Base-by-base conservation (phyloP, 768 basidiomycete genomes). In the Pisolithus microcarpus region DNA sequence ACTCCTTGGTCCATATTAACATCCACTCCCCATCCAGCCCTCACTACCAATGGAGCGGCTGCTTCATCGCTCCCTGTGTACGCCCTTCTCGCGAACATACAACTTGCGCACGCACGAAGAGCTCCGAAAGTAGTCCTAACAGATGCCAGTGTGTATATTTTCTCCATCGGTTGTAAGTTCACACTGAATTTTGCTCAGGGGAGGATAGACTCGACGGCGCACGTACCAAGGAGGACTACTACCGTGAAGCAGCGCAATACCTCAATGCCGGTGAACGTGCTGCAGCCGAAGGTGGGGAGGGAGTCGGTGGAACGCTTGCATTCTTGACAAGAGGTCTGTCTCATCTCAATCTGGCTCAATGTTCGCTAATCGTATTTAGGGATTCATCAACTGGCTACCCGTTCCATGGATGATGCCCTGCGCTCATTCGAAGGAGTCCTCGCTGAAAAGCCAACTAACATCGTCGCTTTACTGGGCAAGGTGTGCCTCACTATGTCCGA, bases 391-490 rank as follows among this genome's bases (percentile, higher is more conserved):
- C 72, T 97, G 18, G 85, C 90, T 1, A 83, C 80, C 4, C 80
- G 88, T 19, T 78, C 83, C 15, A 80, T 91, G 74, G 85, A 93
- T 36, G 84, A 90, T 52, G 93, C 94, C 0, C 69, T 85, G 57
- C 78, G 82, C 18, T 80, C 85, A 1, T 94, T 96, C 58, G 89
- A 95, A 13, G 78, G 77, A 23, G 84, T 95, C 9, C 74, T 97
- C 8, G 72, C 72, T 2, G 75, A 81, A 55, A 87, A 87, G 60
- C 88, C 93, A 0, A 89, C 84, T 16, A 95, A 98, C 62, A 63
- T 96, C 5, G 80, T 94, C 34, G 93, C 94, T 0, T 72, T 95
- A 5, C 74, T 92, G 8, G 93, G 92, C 49, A 91, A 94, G 73
- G 91, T 87, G 44, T 26, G 68, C 61, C 10, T n/a, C 23, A 16